These are phyloP conservation scores for Globisporangium carolinianum DNA, from an alignment of 352 stramenopile genomes.

Conservation along the genomic window DNA sequence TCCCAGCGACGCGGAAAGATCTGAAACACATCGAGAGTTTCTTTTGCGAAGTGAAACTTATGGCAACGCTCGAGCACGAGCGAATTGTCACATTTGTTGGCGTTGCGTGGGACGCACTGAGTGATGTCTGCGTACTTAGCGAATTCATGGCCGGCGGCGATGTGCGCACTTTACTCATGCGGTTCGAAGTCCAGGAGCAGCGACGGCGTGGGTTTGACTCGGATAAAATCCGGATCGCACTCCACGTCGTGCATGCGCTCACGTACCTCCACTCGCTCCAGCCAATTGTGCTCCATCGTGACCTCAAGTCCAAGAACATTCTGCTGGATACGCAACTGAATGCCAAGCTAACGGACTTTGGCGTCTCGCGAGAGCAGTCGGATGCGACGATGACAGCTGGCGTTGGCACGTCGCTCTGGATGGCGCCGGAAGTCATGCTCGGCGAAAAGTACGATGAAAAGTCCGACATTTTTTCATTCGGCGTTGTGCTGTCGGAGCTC, in stretches of 20 bases:
- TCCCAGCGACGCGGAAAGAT: conserved; percentile 15
- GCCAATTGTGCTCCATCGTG: conserved; percentile 26
- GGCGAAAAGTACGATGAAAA: conserved; percentile 35
- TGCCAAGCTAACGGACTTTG: conserved; percentile 59
- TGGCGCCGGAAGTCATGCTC: conserved; percentile 48
- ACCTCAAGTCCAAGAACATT: conserved; percentile 38
- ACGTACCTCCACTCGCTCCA: conserved; percentile 47
- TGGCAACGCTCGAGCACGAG: conserved; percentile 30
- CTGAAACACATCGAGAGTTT: conserved; percentile 29
- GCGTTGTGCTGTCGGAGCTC: conserved; percentile 39
- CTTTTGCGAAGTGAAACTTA: conserved; percentile 32
- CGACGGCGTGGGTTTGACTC: conserved; percentile 29
- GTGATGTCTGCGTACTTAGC: conserved; percentile 27
- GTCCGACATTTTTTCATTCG: conserved; percentile 43
- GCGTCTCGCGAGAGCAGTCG: conserved; percentile 29
- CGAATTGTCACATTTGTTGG: conserved; percentile 36
- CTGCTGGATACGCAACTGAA: conserved; percentile 27
- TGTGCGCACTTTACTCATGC: conserved; percentile 28
- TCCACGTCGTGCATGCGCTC: conserved; percentile 33
- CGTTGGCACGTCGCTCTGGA: conserved; percentile 47
- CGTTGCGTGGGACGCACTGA: conserved; percentile 32
- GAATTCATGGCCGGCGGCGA: conserved; percentile 45
- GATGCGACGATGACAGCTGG: conserved; percentile 37
- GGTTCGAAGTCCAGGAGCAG: conserved; percentile 26
- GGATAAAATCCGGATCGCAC: conserved; percentile 46